These are phyloP conservation scores for Colletotrichum echinochloae DNA, from an alignment of 2,329 filamentous ascomycete genomes.

Conservation along the genomic window DNA sequence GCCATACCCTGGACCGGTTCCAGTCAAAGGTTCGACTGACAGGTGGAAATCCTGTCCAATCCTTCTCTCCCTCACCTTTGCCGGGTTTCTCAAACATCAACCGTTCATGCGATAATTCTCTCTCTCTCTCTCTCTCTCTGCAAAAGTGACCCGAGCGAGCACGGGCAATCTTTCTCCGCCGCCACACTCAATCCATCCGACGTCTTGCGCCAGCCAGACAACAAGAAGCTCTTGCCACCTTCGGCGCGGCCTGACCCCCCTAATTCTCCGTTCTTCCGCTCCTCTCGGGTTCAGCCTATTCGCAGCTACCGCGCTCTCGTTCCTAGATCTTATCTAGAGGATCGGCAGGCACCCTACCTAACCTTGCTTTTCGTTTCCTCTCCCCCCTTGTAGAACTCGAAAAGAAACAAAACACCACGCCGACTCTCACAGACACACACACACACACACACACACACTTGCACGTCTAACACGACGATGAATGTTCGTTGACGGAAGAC, in stretches of 20 bases:
- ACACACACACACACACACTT: background rate
- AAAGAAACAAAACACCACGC: slow-evolving; percentile 25
- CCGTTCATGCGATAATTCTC: slow-evolving; percentile 23
- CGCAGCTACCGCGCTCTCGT: slow-evolving; percentile 22
- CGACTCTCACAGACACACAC: background rate
- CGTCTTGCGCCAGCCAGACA: background rate
- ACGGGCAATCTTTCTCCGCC: background rate
- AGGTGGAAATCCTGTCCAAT: slow-evolving; percentile 1
- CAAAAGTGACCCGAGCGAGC: slow-evolving; percentile 1
- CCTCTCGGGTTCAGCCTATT: slow-evolving; percentile 21
- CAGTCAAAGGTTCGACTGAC: slow-evolving; percentile 9
- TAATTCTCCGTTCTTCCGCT: slow-evolving; percentile 21
- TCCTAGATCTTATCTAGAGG: slow-evolving; percentile 15
- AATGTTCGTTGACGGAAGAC: slow-evolving; percentile 17
- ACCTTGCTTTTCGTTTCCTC: slow-evolving; percentile 29
- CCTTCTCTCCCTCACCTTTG: background rate
- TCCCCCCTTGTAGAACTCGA: background rate
- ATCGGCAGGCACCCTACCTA: slow-evolving; percentile 34
- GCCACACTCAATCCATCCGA: background rate
- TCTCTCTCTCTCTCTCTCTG: no score
- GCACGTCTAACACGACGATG: slow-evolving; percentile 22
- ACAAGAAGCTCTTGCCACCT: slow-evolving; percentile 4
- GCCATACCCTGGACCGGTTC: slow-evolving; percentile 25
- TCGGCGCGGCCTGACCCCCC: background rate
- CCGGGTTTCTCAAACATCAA: slow-evolving; percentile 16